Percentiles rank a stretch among this genome's conserved stretches.
These are phyloP conservation scores for Guyanaporus albipodus DNA, from an alignment of 768 basidiomycete species.

Conservation along the genomic window DNA sequence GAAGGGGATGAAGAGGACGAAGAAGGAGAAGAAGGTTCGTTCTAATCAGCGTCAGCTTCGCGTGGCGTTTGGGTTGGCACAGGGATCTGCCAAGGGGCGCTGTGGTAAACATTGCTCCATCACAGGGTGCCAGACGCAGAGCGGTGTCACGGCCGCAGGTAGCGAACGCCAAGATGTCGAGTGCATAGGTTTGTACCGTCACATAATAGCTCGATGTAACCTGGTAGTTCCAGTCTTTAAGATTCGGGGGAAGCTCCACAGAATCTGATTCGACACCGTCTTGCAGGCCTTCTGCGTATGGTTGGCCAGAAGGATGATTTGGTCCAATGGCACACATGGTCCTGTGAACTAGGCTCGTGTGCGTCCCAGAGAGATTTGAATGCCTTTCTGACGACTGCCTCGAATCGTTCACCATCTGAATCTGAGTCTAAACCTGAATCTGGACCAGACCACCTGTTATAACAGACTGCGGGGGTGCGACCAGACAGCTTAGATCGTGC, in stretches of 20 bases:
- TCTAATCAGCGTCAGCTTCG: too few relatives aligned
- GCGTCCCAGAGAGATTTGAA: not conserved
- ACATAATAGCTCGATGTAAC: not conserved
- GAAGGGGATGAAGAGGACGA: too few relatives aligned
- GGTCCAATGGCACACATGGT: not conserved
- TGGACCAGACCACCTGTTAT: not conserved
- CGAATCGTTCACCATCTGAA: not conserved
- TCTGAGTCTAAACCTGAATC: not conserved
- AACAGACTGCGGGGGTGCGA: not conserved
- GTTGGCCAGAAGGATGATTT: not conserved
- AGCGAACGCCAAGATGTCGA: constrained; percentile 1
- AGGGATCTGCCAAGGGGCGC: too few relatives aligned
- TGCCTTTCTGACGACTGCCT: not conserved
- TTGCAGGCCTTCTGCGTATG: not conserved
- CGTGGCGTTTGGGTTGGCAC: too few relatives aligned
- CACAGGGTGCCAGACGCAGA: not conserved
- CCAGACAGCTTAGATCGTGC: not conserved
- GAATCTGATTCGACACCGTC: not conserved
- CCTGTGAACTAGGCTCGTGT: not conserved
- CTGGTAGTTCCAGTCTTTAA: not conserved
- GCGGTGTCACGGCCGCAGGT: not conserved
- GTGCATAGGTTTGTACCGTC: not conserved
- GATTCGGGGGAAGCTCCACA: too few relatives aligned
- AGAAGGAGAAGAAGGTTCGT: too few relatives aligned
- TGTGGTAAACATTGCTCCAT: too few relatives aligned